phyloP scores from a whole-genome alignment of 495 filamentous ascomycete genomes.

The Hamigera avellanea region DNA sequence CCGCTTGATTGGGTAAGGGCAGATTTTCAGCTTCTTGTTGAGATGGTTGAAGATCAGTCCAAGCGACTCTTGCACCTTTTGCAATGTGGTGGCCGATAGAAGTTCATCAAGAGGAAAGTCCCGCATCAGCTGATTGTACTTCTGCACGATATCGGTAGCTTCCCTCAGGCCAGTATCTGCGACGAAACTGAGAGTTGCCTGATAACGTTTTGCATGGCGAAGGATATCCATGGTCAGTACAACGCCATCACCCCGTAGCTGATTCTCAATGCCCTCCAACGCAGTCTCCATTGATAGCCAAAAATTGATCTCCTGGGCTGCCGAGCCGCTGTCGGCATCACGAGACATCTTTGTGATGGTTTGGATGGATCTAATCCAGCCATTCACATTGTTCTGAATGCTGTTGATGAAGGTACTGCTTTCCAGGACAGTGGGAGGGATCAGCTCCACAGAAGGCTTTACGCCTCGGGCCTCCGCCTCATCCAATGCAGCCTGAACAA shows the following conservation, averaged over 20 bases:
- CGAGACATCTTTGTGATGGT: conserved; percentile 90
- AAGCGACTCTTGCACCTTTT: conserved; percentile 84
- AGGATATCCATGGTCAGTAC: conserved; percentile 86
- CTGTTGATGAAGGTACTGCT: conserved; percentile 90
- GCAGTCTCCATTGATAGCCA: conserved; percentile 94
- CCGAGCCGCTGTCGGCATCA: conserved; percentile 78
- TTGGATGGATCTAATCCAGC: conserved; percentile 97
- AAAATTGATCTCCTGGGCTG: conserved; percentile 95
- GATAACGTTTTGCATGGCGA: conserved; percentile 89
- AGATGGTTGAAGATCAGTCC: conserved; percentile 80
- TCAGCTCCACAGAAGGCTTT: conserved; percentile 62
- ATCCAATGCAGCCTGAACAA: conserved; percentile 73
- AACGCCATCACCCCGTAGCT: conserved; percentile 80
- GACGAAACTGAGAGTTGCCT: conserved; percentile 89
- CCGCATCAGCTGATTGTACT: conserved; percentile 96
- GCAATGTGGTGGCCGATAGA: conserved; percentile 77
- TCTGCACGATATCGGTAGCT: conserved; percentile 87
- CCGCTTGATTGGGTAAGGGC: conserved; percentile 83
- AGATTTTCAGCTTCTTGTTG: conserved; percentile 93
- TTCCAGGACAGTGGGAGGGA: conserved; percentile 57
- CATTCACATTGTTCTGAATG: conserved; percentile 83
- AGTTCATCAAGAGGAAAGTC: conserved; percentile 95
- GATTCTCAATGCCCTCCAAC: conserved; percentile 78
- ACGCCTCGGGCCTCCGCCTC: conserved; percentile 52
- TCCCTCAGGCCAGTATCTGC: conserved; percentile 93